phyloP scores from a whole-genome alignment of 164 flowering plant species.

The Kalanchoe fedtschenkoi region DNA sequence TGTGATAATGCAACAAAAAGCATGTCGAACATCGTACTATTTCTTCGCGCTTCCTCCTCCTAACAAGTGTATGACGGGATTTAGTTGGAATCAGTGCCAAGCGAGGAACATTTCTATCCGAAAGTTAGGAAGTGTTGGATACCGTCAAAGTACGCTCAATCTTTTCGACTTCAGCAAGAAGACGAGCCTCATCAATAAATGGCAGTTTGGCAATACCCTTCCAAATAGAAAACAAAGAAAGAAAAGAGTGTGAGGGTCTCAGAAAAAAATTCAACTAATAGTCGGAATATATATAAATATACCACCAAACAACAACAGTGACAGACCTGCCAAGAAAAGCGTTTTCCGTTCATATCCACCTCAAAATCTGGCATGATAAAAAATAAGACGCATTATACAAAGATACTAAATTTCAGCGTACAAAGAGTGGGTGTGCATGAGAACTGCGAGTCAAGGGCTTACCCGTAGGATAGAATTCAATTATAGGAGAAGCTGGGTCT shows the following conservation, averaged over 20 bases:
- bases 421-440: no score
- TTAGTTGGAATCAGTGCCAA: background rate
- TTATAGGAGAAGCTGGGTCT: conserved; percentile 73
- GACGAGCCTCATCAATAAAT: conserved; percentile 73
- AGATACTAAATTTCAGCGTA: no score
- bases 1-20: conserved; percentile 70
- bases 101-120: background rate
- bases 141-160: conserved; percentile 84
- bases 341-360: conserved; percentile 97
- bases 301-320: background rate
- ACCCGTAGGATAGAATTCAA: conserved; percentile 79
- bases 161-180: conserved; percentile 72
- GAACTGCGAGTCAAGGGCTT: no score
- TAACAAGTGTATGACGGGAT: conserved; percentile 16
- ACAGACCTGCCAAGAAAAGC: conserved; percentile 93
- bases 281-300: conserved; percentile 8
- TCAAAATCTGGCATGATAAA: conserved; percentile 82
- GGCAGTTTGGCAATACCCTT: conserved; percentile 96
- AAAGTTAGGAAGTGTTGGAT: conserved; percentile 11
- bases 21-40: conserved; percentile 78
- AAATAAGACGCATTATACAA: no score
- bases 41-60: conserved; percentile 87
- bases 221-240: conserved; percentile 12
- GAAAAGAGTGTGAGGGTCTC: background rate
- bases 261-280: no score